Evolutionary conservation across 768 basidiomycete genomes (phyloP).

Genomic region (Mycena alexandri): DNA sequence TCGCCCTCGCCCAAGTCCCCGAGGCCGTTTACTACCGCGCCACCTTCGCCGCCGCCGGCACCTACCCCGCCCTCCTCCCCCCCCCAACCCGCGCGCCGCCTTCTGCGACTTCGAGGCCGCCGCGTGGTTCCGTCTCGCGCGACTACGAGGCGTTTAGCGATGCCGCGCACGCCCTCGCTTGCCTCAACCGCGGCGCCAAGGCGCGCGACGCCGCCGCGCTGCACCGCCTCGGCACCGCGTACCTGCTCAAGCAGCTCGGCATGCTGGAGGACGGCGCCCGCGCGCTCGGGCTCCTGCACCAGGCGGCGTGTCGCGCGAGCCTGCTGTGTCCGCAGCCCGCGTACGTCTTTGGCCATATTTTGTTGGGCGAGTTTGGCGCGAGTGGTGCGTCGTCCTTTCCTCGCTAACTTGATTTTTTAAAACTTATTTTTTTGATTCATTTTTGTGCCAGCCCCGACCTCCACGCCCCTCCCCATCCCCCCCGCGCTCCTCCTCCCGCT

Average conservation of each 20-base stretch:
- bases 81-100: conserved; percentile 79
- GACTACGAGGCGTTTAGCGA: conserved; percentile 80
- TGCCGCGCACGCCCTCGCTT: background rate
- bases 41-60: conserved; percentile 86
- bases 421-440: too few species aligned
- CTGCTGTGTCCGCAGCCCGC: too few species aligned
- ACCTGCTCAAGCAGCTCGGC: conserved; percentile 88
- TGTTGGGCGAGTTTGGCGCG: conserved; percentile 82
- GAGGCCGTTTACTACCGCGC: conserved; percentile 86
- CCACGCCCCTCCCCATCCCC: too few species aligned
- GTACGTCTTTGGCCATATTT: conserved; percentile 89
- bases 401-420: background rate
- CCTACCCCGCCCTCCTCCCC: conserved; percentile 73
- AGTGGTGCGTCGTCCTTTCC: background rate
- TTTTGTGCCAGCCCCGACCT: too few species aligned
- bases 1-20: conserved; percentile 70
- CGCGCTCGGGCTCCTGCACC: conserved; percentile 68
- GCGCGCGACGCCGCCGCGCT: conserved; percentile 59
- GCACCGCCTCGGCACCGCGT: conserved; percentile 89
- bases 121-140: conserved; percentile 94
- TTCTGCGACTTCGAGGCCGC: conserved; percentile 92
- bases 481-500: too few species aligned
- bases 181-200: background rate
- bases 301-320: conserved; percentile 82
- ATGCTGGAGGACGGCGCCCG: conserved; percentile 61